Conservation (phyloP, 139 green algal genomes). For the Ettlia oleoabundans region DNA sequence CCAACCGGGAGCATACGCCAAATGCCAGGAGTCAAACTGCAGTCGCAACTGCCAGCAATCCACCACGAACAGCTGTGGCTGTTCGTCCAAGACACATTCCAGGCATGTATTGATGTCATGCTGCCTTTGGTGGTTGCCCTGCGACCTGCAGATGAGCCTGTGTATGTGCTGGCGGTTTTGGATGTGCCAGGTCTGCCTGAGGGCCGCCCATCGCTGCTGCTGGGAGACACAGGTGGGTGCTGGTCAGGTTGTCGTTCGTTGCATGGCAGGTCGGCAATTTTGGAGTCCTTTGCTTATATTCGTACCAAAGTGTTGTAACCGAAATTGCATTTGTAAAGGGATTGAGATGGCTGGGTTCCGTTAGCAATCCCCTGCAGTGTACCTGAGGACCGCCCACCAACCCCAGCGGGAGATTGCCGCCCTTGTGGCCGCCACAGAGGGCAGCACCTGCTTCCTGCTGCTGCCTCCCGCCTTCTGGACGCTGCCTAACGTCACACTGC, state of each 20-base stretch:
- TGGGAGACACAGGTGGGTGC: conserved; percentile 41
- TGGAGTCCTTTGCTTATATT: no score
- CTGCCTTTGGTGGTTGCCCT: neutral
- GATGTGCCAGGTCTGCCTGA: conserved; percentile 51
- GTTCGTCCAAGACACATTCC: no score
- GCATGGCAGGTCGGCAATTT: no score
- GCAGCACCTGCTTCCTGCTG: conserved; percentile 5
- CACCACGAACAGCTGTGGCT: no score
- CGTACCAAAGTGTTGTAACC: no score
- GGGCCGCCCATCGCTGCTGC: conserved; percentile 37
- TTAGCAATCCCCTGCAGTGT: conserved; percentile 28
- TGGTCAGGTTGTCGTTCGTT: no score
- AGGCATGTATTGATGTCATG: no score
- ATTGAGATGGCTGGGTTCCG: no score
- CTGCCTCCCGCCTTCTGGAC: conserved; percentile 28
- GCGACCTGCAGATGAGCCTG: neutral
- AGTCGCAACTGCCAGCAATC: no score
- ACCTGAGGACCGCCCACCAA: conserved; percentile 28
- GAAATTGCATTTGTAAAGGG: no score
- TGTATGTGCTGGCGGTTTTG: conserved; percentile 25
- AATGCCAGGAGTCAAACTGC: no score
- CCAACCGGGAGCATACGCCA: no score
- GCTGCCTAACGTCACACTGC: neutral
- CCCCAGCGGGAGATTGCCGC: neutral
- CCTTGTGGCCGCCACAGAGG: conserved; percentile 6